These are phyloP conservation scores for Ilyonectria robusta DNA, from an alignment of 2,329 filamentous ascomycete species.

Conservation along the genomic window DNA sequence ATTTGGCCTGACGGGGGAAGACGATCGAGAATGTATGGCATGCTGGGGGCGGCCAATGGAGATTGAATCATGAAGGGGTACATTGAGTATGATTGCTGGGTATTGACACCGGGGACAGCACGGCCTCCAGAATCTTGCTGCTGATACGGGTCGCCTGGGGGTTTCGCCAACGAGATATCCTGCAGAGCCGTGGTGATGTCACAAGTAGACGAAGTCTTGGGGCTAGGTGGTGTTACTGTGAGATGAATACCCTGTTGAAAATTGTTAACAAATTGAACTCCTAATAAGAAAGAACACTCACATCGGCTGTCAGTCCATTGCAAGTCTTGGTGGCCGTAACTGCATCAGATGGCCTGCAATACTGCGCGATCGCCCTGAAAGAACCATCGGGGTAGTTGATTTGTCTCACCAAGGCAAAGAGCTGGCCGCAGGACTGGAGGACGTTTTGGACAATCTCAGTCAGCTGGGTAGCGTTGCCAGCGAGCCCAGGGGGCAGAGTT, in stretches of 20 bases:
- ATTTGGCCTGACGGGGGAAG: slow-evolving; percentile 35
- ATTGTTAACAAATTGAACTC: slow-evolving; percentile 5
- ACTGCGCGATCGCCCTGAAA: slow-evolving; percentile 67
- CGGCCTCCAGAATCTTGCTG: slow-evolving; percentile 21
- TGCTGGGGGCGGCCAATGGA: slow-evolving; percentile 43
- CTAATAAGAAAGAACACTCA: slow-evolving; percentile 31
- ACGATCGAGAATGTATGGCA: slow-evolving; percentile 50
- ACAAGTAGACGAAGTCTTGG: slow-evolving; percentile 12
- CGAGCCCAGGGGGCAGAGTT: slow-evolving; percentile 33
- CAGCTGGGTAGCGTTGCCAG: slow-evolving; percentile 52
- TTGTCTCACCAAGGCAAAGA: slow-evolving; percentile 66
- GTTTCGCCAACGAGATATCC: slow-evolving; percentile 37
- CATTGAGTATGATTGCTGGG: slow-evolving; percentile 47
- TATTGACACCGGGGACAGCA: slow-evolving; percentile 34
- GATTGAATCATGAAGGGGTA: slow-evolving; percentile 54
- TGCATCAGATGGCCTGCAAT: slow-evolving; percentile 63
- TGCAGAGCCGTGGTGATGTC: slow-evolving; percentile 38
- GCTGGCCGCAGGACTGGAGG: slow-evolving; percentile 63
- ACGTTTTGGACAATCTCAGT: slow-evolving; percentile 51
- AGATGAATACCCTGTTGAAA: slow-evolving; percentile 44
- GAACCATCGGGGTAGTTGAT: slow-evolving; percentile 58
- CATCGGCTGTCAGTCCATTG: slow-evolving; percentile 43
- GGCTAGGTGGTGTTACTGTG: slow-evolving; percentile 36
- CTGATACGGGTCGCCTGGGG: slow-evolving; percentile 20
- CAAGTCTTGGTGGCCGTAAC: slow-evolving; percentile 57